Conservation (phyloP, 2,329 filamentous ascomycete species). For the Trichoderma hamatum region DNA sequence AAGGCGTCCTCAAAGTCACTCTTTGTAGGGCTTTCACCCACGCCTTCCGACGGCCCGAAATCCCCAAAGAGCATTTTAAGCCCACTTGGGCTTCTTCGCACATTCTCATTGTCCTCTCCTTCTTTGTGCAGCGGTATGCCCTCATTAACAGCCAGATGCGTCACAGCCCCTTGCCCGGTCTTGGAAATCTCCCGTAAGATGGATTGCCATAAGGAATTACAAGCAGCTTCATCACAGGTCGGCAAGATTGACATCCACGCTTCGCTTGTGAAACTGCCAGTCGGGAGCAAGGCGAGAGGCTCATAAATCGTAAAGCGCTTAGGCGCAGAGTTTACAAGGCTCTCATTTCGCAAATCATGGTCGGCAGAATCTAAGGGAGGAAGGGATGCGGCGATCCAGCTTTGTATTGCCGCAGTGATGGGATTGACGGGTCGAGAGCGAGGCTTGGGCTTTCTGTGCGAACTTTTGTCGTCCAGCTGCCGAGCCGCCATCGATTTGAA, state of each 20-base stretch:
- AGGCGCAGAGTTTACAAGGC: constrained; percentile 49
- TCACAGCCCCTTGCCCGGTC: constrained; percentile 48
- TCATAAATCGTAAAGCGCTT: constrained; percentile 64
- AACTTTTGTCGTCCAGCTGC: not conserved
- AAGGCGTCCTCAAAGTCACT: constrained; percentile 68
- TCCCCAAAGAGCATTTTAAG: constrained; percentile 72
- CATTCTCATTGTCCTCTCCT: constrained; percentile 57
- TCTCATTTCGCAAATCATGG: constrained; percentile 30
- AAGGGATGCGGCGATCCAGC: constrained; percentile 35
- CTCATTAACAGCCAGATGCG: constrained; percentile 63
- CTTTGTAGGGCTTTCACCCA: constrained; percentile 37
- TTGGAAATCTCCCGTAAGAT: constrained; percentile 53
- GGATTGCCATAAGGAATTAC: constrained; percentile 49
- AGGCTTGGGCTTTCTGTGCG: constrained; percentile 35
- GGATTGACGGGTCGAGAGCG: constrained; percentile 35
- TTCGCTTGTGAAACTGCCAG: constrained; percentile 55
- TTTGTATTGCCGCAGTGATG: constrained; percentile 38
- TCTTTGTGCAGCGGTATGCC: constrained; percentile 57
- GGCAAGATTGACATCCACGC: constrained; percentile 47
- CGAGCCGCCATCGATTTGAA: not conserved
- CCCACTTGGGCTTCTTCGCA: constrained; percentile 71
- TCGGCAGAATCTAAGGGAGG: not conserved
- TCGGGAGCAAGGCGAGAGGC: constrained; percentile 63
- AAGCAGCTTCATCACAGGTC: constrained; percentile 32
- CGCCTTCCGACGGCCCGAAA: constrained; percentile 61